Evolutionary conservation across 768 basidiomycete species (phyloP).

Genomic region (Boletus edulis): DNA sequence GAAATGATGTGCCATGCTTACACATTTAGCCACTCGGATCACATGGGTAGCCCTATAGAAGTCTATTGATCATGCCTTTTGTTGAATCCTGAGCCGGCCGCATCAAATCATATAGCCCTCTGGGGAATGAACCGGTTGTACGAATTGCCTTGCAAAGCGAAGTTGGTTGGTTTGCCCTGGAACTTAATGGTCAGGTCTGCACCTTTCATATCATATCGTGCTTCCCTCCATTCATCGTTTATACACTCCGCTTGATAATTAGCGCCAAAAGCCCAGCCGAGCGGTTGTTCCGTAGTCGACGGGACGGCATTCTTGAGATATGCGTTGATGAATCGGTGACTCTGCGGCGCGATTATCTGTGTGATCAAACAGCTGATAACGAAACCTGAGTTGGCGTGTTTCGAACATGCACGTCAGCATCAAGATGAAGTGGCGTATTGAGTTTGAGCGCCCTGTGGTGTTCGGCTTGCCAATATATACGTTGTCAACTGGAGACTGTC

Average conservation of each 20-base stretch:
- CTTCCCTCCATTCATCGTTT: background rate
- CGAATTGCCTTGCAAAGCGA: constrained; percentile 13
- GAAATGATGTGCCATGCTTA: constrained; percentile 36
- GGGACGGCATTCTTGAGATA: constrained; percentile 18
- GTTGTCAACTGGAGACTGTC: constrained; percentile 3
- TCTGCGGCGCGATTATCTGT: constrained; percentile 22
- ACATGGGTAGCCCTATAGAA: constrained; percentile 23
- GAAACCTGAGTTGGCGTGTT: constrained; percentile 15
- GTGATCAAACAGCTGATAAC: background rate
- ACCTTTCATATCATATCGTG: constrained; percentile 10
- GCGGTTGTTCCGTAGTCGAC: constrained; percentile 19
- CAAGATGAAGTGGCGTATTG: constrained; percentile 18
- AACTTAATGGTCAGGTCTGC: constrained; percentile 8
- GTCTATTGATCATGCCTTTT: constrained; percentile 19
- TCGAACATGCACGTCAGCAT: constrained; percentile 10
- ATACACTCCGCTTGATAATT: constrained; percentile 3
- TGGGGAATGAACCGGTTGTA: constrained; percentile 19
- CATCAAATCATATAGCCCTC: constrained; percentile 24
- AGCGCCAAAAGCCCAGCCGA: background rate
- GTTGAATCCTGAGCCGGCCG: constrained; percentile 13
- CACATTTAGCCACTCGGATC: constrained; percentile 28
- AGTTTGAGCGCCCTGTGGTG: constrained; percentile 6
- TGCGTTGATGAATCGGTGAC: constrained; percentile 13
- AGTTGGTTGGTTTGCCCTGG: constrained; percentile 7
- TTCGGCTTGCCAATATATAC: constrained; percentile 3